Base-by-base conservation (phyloP, 2,329 filamentous ascomycete genomes). In the Phaeosphaeria sp. region DNA sequence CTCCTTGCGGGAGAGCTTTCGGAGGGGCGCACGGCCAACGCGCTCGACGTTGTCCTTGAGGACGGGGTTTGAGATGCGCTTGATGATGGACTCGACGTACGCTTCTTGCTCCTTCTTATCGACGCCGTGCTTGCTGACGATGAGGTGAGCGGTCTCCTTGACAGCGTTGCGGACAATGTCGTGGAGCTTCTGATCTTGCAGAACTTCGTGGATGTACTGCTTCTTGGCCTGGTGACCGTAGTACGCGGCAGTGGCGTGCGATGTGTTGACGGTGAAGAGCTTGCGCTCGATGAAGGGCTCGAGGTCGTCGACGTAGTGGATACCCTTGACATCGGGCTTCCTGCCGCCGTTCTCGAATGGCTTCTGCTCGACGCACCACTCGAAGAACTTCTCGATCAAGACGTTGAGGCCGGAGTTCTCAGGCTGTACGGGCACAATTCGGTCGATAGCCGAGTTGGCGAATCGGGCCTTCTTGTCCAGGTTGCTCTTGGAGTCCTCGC, bases 261-360 rank as follows among this genome's bases (percentile, higher is more conserved):
- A 91, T 21, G 95, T 99, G 87, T 99, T 99, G 85, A 99, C 94
- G 21, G 95, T 99, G 85, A 93, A 99, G 65, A 99, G 89, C 87
- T 99, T 99, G 79, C 95, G 93, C 88, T 99, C 95, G 72, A 99
- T 98, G 83, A 94, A 99, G 56, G 95, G 95, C 75, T 89, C 86
- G 27, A 99, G 87, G 81, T 98, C 85, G 64, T 92, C 88, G 58
- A 98, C 95, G 88, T 92, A 97, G 82, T 96, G 91, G 76, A 98
- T 89, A 59, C 93, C 94, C 66, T 95, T 80, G 72, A 99, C 94
- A 18, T 86, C 80, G 6, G 93, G 93, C 67, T 87, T 85, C 53
- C 84, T 83, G 61, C 85, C 81, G 63, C 89, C 86, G 64, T 89
- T 84, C 62, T 77, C 73, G 79, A 98, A 97, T 1, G 94, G 94